These are phyloP conservation scores for Schizochytrium sp. DNA, from an alignment of 108 stramenopile genomes.

Conservation along the genomic window DNA sequence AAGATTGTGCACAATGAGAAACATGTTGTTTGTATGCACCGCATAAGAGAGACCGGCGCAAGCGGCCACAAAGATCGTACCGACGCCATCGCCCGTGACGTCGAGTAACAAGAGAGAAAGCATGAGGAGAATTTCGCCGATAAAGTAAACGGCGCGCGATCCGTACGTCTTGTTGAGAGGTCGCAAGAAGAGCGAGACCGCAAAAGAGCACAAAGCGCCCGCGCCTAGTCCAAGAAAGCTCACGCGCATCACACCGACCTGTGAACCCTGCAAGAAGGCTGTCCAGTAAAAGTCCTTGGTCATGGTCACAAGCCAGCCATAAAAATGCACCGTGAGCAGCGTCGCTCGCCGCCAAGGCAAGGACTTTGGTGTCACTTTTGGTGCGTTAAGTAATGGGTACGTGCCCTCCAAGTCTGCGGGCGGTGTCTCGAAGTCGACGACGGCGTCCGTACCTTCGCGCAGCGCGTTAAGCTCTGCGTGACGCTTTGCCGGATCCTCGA, in stretches of 20 bases:
- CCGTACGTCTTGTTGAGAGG: not conserved
- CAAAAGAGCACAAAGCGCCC: not conserved
- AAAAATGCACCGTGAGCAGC: not conserved
- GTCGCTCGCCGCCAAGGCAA: not conserved
- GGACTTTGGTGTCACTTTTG: not conserved
- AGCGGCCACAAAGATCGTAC: not conserved
- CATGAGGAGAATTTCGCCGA: not conserved
- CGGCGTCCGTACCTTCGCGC: not conserved
- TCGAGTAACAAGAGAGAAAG: not conserved
- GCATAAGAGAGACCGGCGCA: not conserved
- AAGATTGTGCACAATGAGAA: not conserved
- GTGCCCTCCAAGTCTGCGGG: too few relatives aligned
- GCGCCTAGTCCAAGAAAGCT: not conserved
- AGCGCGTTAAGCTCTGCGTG: not conserved
- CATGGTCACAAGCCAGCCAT: conserved; percentile 16
- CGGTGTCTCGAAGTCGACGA: not conserved
- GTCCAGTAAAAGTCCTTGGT: not conserved
- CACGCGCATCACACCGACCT: not conserved
- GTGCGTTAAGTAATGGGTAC: not conserved
- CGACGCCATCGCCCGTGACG: not conserved
- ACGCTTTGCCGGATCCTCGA: not conserved
- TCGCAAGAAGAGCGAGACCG: not conserved
- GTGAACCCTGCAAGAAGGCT: not conserved
- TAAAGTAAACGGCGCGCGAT: not conserved
- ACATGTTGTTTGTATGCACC: not conserved